Base-by-base conservation (phyloP, 768 basidiomycete genomes). In the Boletus reticuloceps region DNA sequence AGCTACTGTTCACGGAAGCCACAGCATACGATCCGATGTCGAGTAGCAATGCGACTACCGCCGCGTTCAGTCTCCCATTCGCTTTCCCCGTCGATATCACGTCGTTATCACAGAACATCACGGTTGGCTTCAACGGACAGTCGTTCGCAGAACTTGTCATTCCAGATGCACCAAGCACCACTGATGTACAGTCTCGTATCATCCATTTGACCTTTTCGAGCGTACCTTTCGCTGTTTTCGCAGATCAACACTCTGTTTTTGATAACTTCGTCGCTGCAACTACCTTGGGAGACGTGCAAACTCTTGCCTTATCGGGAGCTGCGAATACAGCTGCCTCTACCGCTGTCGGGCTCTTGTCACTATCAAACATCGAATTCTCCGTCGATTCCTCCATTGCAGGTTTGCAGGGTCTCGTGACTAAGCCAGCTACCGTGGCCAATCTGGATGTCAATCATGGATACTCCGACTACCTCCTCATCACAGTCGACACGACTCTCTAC, bases 381-480 rank as follows among this genome's bases (percentile, higher is more conserved):
- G 83, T 88, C 11, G 71, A 79, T 45, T 82, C 83, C 4, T 71
- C 74, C 2, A 82, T 90, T 40, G 75, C 75, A 3, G 87, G 88
- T 39, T 63, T 90, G 51, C 83, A 87, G 66, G 87, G 86, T 29
- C 75, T 90, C 53, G 73, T 78, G 56, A 72, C 82, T 29, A 78
- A 75, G 54, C 86, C 85, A 11, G 79, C 81, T 3, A 75, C 74
- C 4, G 79, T 89, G 14, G 74, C 73, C 39, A 74, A 79, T 58
- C 71, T 89, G 47, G 86, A 89, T 57, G 86, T 89, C 29, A 81
- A 79, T 39, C 85, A 83, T 50, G 88, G 88, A 8, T 89, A 80
- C 72, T 54, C 81, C 0, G 79, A 85, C 62, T 84, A 77, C 65
- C 74, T 90, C n/a, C 75, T 88, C 47, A 88, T 90, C 71, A 86